phyloP scores from a whole-genome alignment of 1,284 basidiomycete genomes.

The Apiotrichum laibachii region DNA sequence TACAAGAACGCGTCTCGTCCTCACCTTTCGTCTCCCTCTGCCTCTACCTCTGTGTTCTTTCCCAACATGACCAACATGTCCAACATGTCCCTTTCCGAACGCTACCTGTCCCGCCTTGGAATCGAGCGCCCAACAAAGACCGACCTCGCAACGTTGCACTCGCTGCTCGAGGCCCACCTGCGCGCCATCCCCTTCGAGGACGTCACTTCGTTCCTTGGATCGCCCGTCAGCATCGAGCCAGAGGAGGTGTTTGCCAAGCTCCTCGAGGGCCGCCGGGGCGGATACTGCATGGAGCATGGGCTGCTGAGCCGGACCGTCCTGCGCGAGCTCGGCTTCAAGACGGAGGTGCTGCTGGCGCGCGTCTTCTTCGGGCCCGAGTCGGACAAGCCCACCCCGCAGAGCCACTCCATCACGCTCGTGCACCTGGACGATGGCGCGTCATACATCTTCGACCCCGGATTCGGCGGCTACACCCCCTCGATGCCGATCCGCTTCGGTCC shows the following conservation, averaged over 20 bases:
- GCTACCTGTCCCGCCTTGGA: slow-evolving; percentile 13
- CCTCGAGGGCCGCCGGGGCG: slow-evolving; percentile 8
- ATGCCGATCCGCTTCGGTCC: neutral
- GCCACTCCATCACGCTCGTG: slow-evolving; percentile 11
- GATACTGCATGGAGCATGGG: slow-evolving; percentile 23
- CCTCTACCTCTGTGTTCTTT: too few relatives aligned
- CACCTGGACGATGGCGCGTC: neutral
- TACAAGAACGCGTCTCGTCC: too few relatives aligned
- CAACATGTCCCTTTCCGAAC: slow-evolving; percentile 9
- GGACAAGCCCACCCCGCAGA: neutral
- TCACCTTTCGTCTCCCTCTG: too few relatives aligned
- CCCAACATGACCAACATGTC: too few relatives aligned
- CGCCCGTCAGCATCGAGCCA: slow-evolving; percentile 7
- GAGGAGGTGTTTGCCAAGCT: slow-evolving; percentile 11
- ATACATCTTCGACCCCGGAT: slow-evolving; percentile 18
- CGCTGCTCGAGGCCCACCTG: slow-evolving; percentile 16
- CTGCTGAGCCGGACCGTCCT: slow-evolving; percentile 9
- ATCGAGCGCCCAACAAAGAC: neutral
- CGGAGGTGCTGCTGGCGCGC: slow-evolving; percentile 4
- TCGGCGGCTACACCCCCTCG: slow-evolving; percentile 10
- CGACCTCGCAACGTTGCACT: slow-evolving; percentile 7
- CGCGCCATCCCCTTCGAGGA: slow-evolving; percentile 17
- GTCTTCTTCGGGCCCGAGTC: slow-evolving; percentile 1
- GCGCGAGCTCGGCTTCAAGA: slow-evolving; percentile 8
- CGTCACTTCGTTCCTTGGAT: slow-evolving; percentile 14